Evolutionary conservation across 2,329 filamentous ascomycete species (phyloP).

Genomic region (Aspergillus pseudonomiae): DNA sequence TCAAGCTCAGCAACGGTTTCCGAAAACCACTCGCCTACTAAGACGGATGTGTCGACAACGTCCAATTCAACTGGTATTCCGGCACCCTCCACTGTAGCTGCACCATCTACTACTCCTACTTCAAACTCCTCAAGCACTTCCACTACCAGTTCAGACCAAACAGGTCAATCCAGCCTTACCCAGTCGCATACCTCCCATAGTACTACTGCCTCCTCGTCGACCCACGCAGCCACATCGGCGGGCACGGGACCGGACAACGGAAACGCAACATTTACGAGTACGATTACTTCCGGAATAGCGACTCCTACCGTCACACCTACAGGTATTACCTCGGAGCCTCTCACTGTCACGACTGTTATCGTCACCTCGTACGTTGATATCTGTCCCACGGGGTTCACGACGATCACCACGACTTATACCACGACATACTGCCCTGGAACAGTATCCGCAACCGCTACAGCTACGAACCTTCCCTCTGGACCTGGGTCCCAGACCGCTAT

Average conservation of each 20-base stretch:
- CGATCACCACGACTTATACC: slow-evolving; percentile 43
- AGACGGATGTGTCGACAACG: not conserved
- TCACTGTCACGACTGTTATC: slow-evolving; percentile 40
- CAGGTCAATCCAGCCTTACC: slow-evolving; percentile 2
- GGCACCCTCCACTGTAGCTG: not conserved
- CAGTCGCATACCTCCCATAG: not conserved
- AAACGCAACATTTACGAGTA: slow-evolving; percentile 7
- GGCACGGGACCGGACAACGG: slow-evolving; percentile 9
- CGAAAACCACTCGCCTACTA: not conserved
- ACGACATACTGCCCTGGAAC: slow-evolving; percentile 41
- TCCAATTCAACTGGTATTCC: not conserved
- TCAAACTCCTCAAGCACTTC: not conserved
- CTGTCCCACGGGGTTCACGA: slow-evolving; percentile 48
- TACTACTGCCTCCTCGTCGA: slow-evolving; percentile 5
- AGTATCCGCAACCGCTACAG: slow-evolving; percentile 31
- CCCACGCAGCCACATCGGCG: not conserved
- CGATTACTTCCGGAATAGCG: slow-evolving; percentile 13
- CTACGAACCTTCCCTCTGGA: slow-evolving; percentile 20
- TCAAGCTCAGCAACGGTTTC: not conserved
- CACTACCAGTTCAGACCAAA: not conserved
- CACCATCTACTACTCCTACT: slow-evolving; percentile 1
- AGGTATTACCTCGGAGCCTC: slow-evolving; percentile 22
- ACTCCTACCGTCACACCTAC: slow-evolving; percentile 18
- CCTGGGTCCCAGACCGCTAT: slow-evolving; percentile 17
- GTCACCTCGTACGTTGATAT: slow-evolving; percentile 46